Percentiles rank a stretch among this genome's conserved stretches.
Conservation (phyloP, 2,329 filamentous ascomycete species). For the Scedosporium aurantiacum region DNA sequence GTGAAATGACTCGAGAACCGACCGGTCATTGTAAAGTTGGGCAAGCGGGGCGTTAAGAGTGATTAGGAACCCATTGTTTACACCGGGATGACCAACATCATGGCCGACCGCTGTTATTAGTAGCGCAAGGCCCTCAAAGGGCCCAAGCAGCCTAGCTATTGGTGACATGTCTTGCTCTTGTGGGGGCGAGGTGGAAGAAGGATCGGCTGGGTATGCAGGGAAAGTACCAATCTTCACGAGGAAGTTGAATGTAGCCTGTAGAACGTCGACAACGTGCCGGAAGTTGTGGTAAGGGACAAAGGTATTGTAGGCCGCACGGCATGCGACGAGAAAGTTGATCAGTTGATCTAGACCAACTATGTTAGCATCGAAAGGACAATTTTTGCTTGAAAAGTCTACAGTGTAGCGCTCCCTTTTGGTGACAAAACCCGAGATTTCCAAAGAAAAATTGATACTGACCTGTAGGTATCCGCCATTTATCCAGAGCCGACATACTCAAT, state of each 20-base stretch:
- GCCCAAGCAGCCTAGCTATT: slow-evolving; percentile 64
- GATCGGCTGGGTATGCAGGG: slow-evolving; percentile 46
- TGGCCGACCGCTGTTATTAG: slow-evolving; percentile 95
- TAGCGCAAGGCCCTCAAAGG: slow-evolving; percentile 80
- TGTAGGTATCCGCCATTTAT: slow-evolving; percentile 66
- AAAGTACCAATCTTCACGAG: slow-evolving; percentile 69
- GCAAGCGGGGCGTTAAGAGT: slow-evolving; percentile 86
- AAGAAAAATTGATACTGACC: slow-evolving; percentile 40
- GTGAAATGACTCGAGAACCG: slow-evolving; percentile 93
- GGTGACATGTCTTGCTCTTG: slow-evolving; percentile 39
- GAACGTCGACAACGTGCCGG: slow-evolving; percentile 88
- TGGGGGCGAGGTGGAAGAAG: slow-evolving; percentile 15
- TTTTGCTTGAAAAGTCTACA: neutral
- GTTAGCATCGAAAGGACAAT: slow-evolving; percentile 26
- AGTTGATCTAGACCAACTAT: slow-evolving; percentile 52
- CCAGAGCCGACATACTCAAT: slow-evolving; percentile 67
- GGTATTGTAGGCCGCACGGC: slow-evolving; percentile 86
- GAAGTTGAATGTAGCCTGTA: slow-evolving; percentile 88
- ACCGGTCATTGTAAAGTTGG: slow-evolving; percentile 93
- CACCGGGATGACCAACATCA: slow-evolving; percentile 92
- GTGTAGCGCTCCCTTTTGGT: neutral
- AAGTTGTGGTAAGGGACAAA: slow-evolving; percentile 99
- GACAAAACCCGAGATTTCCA: too few species aligned
- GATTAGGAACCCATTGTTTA: slow-evolving; percentile 94
- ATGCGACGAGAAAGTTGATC: slow-evolving; percentile 75